Base-by-base conservation (phyloP, 2,329 filamentous ascomycete genomes). In the Fusarium floridanum region DNA sequence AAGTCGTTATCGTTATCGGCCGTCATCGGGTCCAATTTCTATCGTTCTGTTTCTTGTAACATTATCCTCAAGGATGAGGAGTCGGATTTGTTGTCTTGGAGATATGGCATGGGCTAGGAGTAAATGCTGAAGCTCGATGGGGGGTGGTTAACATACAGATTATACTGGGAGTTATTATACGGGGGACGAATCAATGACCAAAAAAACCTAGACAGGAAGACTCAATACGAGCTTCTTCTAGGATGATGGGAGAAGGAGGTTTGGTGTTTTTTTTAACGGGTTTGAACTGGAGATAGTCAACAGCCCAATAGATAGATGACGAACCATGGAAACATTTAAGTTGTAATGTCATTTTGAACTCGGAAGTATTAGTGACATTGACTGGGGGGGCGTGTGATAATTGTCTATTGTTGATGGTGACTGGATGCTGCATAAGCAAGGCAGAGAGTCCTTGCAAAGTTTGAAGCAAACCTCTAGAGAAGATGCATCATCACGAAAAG, bases 111-210 rank as follows among this genome's bases (percentile, higher is more conserved):
- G 55, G 57, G 57, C 56, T 57, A n/a, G 56, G 45, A 57, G 48
- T 59, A 34, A 24, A 32, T 39, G 55, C 17, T 41, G 36, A 29
- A 55, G 48, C 34, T 64, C n/a, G 61, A 53, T 37, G 16, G 48
- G 32, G 34, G 34, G 12, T 34, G 22, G 12, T 41, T 22, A 6
- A 64, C 45, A 64, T 53, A 36, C 34, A 57, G 37, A 57, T 16
- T 11, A 64, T 57, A 43, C 41, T 34, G 36, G 61, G 48, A 57
- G 63, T 60, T 60, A 60, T 45, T 36, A 48, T 32, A 53, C 29
- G 61, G 55, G 50, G 57, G 71, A 66, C 50, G 63, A 64, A 69
- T 74, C 72, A 65, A 72, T 61, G 72, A 72, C 63, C 37, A 48
- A 53, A 68, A 67, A 67, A 67, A 71, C 48, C 48, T 56, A 12